Percentiles rank a stretch among this genome's conserved stretches.
Conservation (phyloP, 257 asterid species). For the Lycium ferocissimum region DNA sequence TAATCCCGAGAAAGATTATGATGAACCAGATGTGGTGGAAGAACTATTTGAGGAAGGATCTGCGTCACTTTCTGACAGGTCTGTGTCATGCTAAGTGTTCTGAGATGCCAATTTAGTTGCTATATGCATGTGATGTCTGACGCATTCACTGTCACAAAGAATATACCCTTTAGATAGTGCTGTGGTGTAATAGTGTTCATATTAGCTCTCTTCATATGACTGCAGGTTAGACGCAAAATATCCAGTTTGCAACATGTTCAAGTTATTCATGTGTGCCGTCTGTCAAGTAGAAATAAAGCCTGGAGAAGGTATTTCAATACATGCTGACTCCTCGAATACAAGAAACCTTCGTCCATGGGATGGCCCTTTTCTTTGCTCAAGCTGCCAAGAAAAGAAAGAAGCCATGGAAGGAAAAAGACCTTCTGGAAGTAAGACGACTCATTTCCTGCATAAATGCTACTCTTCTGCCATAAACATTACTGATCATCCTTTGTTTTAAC, state of each 20-base stretch:
- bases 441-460: not conserved
- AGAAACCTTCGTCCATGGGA: constrained; percentile 75
- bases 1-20: constrained; percentile 45
- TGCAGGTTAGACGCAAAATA: constrained; percentile 70
- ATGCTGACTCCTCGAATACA: constrained; percentile 48
- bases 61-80: constrained; percentile 81
- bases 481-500: not conserved
- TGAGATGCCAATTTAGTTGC: not conserved
- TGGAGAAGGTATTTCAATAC: constrained; percentile 78
- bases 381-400: constrained; percentile 80
- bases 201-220: not conserved
- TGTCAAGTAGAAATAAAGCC: constrained; percentile 80
- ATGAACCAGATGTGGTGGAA: constrained; percentile 66
- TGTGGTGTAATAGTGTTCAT: not conserved
- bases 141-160: not conserved
- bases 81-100: not conserved
- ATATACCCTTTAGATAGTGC: not conserved
- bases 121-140: not conserved
- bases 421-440: constrained; percentile 58
- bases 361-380: constrained; percentile 79
- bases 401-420: constrained; percentile 85
- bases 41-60: constrained; percentile 87
- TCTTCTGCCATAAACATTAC: not conserved
- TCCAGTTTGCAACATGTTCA: constrained; percentile 80
- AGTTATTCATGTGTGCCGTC: constrained; percentile 74